Conservation (phyloP, 306 rosid species). For the Rosa multiflora region DNA sequence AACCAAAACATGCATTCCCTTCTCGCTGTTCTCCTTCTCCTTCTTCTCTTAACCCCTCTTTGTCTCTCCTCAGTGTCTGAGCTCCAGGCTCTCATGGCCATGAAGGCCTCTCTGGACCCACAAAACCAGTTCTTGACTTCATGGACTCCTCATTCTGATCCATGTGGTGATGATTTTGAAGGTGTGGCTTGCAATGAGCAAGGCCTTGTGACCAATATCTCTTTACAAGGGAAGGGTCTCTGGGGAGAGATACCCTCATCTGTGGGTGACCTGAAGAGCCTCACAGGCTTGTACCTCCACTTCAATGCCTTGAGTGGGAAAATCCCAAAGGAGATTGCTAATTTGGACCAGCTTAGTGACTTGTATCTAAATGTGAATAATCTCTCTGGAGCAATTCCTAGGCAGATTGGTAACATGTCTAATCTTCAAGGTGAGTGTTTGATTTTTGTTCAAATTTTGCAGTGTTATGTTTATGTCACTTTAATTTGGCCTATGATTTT, state of each 20-base stretch:
- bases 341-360: slow-evolving; percentile 38
- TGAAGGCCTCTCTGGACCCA: slow-evolving; percentile 54
- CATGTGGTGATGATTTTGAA: slow-evolving; percentile 46
- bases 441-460: background rate
- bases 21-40: slow-evolving; percentile 4
- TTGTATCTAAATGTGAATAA: slow-evolving; percentile 54
- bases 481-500: background rate
- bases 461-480: background rate
- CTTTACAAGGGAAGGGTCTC: slow-evolving; percentile 55
- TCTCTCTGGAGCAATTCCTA: slow-evolving; percentile 47
- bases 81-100: slow-evolving; percentile 35
- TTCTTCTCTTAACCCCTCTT: slow-evolving; percentile 19
- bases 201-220: slow-evolving; percentile 43
- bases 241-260: slow-evolving; percentile 41
- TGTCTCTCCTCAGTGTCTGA: slow-evolving; percentile 36
- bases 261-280: slow-evolving; percentile 42
- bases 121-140: slow-evolving; percentile 38
- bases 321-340: slow-evolving; percentile 41
- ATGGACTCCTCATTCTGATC: slow-evolving; percentile 37
- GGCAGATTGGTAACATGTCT: slow-evolving; percentile 38
- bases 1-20: slow-evolving; percentile 39
- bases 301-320: slow-evolving; percentile 48
- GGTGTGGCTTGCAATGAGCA: slow-evolving; percentile 55
- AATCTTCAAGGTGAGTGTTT: slow-evolving; percentile 46
- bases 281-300: slow-evolving; percentile 54